Evolutionary conservation across 768 basidiomycete genomes (phyloP).

Genomic region (Boletus speciosus): DNA sequence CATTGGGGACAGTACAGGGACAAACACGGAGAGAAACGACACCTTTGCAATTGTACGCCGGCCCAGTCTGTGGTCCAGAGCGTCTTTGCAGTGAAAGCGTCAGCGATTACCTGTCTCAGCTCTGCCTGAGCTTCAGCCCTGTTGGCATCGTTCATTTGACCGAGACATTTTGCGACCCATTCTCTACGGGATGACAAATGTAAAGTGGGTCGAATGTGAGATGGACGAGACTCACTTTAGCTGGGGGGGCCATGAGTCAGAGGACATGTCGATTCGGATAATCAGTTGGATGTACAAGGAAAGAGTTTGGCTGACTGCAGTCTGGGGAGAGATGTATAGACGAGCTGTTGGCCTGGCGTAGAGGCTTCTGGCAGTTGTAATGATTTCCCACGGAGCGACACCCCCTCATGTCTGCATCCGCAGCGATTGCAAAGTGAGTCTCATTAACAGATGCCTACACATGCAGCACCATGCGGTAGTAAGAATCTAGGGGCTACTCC

Average conservation of each 20-base stretch:
- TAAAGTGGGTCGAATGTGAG: background rate
- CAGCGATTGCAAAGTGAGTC: conserved; percentile 3
- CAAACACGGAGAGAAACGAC: background rate
- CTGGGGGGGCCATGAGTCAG: conserved; percentile 77
- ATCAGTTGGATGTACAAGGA: background rate
- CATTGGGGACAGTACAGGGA: conserved; percentile 18
- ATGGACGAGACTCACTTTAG: conserved; percentile 53
- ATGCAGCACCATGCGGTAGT: conserved; percentile 21
- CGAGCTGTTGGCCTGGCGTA: background rate
- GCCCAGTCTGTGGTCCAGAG: conserved; percentile 96
- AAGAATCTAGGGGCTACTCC: conserved; percentile 23
- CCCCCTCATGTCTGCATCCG: background rate
- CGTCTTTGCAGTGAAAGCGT: conserved; percentile 79
- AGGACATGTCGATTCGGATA: conserved; percentile 47
- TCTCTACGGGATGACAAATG: conserved; percentile 51
- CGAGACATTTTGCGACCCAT: conserved; percentile 93
- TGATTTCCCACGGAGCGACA: conserved; percentile 20
- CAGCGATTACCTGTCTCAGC: conserved; percentile 94
- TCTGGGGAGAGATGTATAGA: conserved; percentile 1
- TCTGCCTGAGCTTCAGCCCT: conserved; percentile 87
- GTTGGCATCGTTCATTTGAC: conserved; percentile 87
- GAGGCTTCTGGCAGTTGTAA: background rate
- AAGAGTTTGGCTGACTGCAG: background rate
- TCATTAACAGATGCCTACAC: conserved; percentile 24
- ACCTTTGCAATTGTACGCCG: conserved; percentile 86